These are phyloP conservation scores for Yamadazyma trypodendri DNA, from an alignment of 1,139 yeast genomes.

Conservation along the genomic window DNA sequence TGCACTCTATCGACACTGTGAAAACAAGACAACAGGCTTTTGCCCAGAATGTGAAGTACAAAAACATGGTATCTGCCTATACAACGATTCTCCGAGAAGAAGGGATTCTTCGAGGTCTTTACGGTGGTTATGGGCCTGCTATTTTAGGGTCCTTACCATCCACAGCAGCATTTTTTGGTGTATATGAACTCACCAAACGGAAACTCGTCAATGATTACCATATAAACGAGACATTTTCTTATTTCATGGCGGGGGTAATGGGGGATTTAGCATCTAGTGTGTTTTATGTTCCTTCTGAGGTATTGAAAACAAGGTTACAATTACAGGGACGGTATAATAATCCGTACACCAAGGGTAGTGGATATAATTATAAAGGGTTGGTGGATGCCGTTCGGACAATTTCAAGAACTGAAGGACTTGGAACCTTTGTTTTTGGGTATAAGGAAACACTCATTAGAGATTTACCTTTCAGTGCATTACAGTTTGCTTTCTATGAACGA, in stretches of 20 bases:
- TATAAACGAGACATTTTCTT: constrained; percentile 78
- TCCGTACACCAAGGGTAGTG: constrained; percentile 67
- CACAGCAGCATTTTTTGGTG: constrained; percentile 87
- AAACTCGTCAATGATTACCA: constrained; percentile 59
- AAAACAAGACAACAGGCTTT: constrained; percentile 97
- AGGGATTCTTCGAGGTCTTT: constrained; percentile 80
- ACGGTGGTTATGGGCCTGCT: constrained; percentile 92
- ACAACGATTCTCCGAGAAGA: constrained; percentile 72
- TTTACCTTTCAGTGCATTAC: constrained; percentile 91
- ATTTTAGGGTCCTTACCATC: constrained; percentile 90
- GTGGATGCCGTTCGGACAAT: constrained; percentile 69
- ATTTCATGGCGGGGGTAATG: constrained; percentile 79
- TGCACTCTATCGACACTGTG: constrained; percentile 96
- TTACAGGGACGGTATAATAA: constrained; percentile 87
- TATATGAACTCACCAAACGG: constrained; percentile 82
- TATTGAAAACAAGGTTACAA: constrained; percentile 89
- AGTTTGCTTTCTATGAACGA: constrained; percentile 91
- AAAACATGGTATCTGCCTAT: constrained; percentile 67
- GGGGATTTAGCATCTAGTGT: constrained; percentile 90
- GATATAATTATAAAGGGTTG: constrained; percentile 79
- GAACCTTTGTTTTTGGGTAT: constrained; percentile 83
- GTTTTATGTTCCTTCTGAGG: constrained; percentile 97
- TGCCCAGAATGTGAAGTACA: constrained; percentile 64
- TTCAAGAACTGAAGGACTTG: constrained; percentile 63
- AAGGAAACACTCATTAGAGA: constrained; percentile 91